A percentile compares a stretch with the other conserved stretches of the same genome.
Conservation (phyloP, 2,329 filamentous ascomycete genomes). For the Lachnellula occidentalis region DNA sequence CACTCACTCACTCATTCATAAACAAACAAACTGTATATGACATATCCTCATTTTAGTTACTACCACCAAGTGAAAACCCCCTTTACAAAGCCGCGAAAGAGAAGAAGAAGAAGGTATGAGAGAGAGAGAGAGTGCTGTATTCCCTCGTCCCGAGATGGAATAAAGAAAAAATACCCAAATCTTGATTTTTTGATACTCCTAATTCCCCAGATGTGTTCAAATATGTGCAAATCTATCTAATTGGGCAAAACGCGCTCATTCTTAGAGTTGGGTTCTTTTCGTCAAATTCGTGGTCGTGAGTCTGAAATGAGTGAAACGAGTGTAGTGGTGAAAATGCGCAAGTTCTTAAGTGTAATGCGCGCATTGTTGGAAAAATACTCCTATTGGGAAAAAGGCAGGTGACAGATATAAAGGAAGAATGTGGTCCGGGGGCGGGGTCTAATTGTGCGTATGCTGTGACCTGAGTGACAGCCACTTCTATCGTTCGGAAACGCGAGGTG, state of each 20-base stretch:
- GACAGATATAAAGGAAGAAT: background rate
- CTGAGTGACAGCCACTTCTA: background rate
- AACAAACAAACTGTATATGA: too few relatives aligned
- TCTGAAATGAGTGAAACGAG: background rate
- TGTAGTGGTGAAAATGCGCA: background rate
- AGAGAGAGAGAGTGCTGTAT: background rate
- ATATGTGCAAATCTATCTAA: constrained; percentile 20
- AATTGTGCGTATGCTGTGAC: background rate
- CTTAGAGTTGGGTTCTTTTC: constrained; percentile 13
- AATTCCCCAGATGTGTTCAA: constrained; percentile 5
- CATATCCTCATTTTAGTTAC: too few relatives aligned
- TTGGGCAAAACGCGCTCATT: background rate
- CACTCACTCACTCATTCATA: too few relatives aligned
- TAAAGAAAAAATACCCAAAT: constrained; percentile 9
- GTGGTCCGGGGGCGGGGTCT: background rate
- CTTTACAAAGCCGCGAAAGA: too few relatives aligned
- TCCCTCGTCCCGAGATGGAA: background rate
- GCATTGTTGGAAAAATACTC: background rate
- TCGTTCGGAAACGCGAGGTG: background rate
- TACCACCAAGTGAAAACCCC: too few relatives aligned
- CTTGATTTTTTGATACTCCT: constrained; percentile 9
- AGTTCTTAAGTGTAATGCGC: background rate
- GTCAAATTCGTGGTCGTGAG: constrained; percentile 13
- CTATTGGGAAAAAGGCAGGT: background rate
- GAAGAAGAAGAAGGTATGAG: too few relatives aligned